Percentiles rank a stretch among this genome's conserved stretches.
Conservation (phyloP, 192 early-diverging fungal genomes). For the Coemansia sp. region DNA sequence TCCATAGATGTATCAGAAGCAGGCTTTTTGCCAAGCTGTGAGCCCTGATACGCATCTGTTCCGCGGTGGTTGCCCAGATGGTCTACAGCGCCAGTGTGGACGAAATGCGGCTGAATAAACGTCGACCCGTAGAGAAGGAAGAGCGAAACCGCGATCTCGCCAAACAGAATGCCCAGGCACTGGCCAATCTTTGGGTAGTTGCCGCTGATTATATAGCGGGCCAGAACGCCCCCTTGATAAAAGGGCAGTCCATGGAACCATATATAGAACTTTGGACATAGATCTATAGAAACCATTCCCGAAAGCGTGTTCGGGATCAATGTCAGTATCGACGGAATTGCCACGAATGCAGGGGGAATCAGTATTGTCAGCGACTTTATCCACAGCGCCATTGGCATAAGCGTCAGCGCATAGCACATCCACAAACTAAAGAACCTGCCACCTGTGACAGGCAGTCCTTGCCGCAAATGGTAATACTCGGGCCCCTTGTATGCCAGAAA, state of each 20-base stretch:
- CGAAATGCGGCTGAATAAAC: constrained; percentile 28
- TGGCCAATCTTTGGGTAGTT: constrained; percentile 32
- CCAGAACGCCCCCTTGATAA: constrained; percentile 48
- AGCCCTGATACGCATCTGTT: not conserved
- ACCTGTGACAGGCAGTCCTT: constrained; percentile 25
- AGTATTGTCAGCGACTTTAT: constrained; percentile 28
- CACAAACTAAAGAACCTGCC: constrained; percentile 47
- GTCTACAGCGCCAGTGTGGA: constrained; percentile 28
- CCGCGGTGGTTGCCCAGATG: constrained; percentile 28
- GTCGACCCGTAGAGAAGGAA: constrained; percentile 37
- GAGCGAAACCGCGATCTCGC: constrained; percentile 41
- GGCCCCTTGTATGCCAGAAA: constrained; percentile 45
- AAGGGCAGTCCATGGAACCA: constrained; percentile 56
- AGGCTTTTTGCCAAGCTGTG: not conserved
- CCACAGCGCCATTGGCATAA: constrained; percentile 27
- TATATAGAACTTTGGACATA: constrained; percentile 54
- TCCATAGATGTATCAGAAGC: not conserved
- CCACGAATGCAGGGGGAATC: constrained; percentile 27
- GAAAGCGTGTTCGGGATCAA: constrained; percentile 50
- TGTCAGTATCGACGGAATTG: constrained; percentile 36
- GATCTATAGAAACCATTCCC: constrained; percentile 41
- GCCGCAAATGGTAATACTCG: constrained; percentile 14
- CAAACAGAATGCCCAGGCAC: constrained; percentile 42
- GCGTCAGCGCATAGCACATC: constrained; percentile 26
- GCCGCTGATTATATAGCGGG: constrained; percentile 49